Evolutionary conservation across 306 rosid genomes (phyloP), one percentile per base, ranked within the genome.

Genomic region (Rubus parviflorus): DNA sequence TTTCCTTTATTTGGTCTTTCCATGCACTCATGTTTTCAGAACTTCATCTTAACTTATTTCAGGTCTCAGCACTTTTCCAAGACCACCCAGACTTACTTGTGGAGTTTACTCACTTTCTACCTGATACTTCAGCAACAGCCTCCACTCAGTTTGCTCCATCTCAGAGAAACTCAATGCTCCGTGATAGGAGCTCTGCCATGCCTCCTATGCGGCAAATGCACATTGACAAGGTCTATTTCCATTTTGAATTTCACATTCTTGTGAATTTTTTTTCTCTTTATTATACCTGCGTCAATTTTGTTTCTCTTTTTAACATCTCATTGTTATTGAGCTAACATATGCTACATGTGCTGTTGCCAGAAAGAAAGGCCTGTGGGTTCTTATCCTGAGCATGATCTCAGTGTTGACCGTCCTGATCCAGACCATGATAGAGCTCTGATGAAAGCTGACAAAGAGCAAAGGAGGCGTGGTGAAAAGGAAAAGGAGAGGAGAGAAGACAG

Each of bases 81-180:
- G 94, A 88, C 43, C 98, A 96, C 77, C 49, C 81, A 17, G 99
- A 96, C 86, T 88, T 96, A 78, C 98, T 96, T 75, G 87, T 74
- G 9, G 98, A 91, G 87, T 86, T 96, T 46, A 87, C 96, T 65
- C 96, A 89, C 86, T 96, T 96, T 85, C 93, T 96, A 83, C 99
- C 99, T 0, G 98, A 91, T 22, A 63, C 90, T 46, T 82, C 97
- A 37, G 87, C 83, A 75, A 75, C 97, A 64, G 86, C 96, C 72
- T 83, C 97, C 45, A 61, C 76, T 77, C 88, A 82, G 67, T 85
- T 75, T 87, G 80, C 89, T 79, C 77, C 61, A 45, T 84, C 94
- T 82, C 91, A 83, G 52, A 89, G 97, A 45, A 88, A 85, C 76
- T 85, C 88, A 54, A 23, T 89, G 83, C 88, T 86, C 52, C 96